These are phyloP conservation scores for Areca catechu DNA, from an alignment of 176 grass and related monocot species.

Conservation along the genomic window DNA sequence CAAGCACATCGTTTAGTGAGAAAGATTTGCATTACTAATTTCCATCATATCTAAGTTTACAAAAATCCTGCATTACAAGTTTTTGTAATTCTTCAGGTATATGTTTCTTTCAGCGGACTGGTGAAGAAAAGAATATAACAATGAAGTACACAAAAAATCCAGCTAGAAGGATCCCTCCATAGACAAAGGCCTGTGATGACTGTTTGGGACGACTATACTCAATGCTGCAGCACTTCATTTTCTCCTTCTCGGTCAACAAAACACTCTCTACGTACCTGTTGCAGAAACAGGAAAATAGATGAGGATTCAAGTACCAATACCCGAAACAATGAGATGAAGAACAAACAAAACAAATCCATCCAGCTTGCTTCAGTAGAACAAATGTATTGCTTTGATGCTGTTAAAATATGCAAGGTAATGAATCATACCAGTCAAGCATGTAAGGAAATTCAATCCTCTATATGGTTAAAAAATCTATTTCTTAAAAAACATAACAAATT, in stretches of 20 bases:
- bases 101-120: slow-evolving; percentile 44
- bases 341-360: background rate
- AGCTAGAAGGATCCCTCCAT: slow-evolving; percentile 88
- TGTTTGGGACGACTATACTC: slow-evolving; percentile 64
- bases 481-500: too few species aligned
- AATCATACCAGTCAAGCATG: too few species aligned
- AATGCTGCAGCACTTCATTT: slow-evolving; percentile 88
- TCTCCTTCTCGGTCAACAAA: slow-evolving; percentile 58
- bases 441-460: too few species aligned
- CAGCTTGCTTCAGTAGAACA: too few species aligned
- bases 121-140: slow-evolving; percentile 98
- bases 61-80: slow-evolving; percentile 5
- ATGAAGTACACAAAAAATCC: slow-evolving; percentile 95
- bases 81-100: too few species aligned
- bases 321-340: background rate
- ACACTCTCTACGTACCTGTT: slow-evolving; percentile 71
- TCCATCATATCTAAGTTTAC: background rate
- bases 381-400: too few species aligned
- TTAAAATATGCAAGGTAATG: too few species aligned
- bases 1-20: too few species aligned
- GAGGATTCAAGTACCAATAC: background rate
- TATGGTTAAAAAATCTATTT: too few species aligned
- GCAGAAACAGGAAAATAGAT: background rate
- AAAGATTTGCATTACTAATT: too few species aligned
- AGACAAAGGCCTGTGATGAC: slow-evolving; percentile 83